phyloP scores from a whole-genome alignment of 768 basidiomycete species.

The Boletus edulis region DNA sequence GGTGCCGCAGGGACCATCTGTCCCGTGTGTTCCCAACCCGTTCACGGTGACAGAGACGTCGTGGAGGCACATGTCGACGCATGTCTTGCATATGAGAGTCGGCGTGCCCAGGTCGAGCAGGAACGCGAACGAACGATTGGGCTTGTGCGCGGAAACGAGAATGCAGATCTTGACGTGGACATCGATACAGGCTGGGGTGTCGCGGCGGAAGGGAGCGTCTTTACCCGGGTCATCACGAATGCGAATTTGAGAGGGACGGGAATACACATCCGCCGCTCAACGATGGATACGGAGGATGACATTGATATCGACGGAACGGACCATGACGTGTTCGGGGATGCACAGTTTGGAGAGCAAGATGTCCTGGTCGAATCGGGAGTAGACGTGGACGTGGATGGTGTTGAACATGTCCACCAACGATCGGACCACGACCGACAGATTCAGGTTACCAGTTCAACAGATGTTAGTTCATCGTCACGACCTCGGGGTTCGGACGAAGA shows the following conservation, averaged over 20 bases:
- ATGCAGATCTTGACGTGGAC: constrained; percentile 30
- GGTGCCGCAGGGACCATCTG: constrained; percentile 52
- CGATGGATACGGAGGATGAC: constrained; percentile 72
- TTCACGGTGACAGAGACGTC: constrained; percentile 69
- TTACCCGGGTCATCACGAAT: constrained; percentile 37
- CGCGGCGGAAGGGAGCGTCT: constrained; percentile 34
- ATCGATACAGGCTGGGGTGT: constrained; percentile 41
- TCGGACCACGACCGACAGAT: constrained; percentile 34
- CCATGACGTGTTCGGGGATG: constrained; percentile 58
- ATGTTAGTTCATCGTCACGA: not conserved
- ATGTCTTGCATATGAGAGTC: constrained; percentile 60
- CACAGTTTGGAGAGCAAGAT: constrained; percentile 77
- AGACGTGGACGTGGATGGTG: constrained; percentile 12
- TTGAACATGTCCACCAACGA: constrained; percentile 1
- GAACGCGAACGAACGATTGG: constrained; percentile 23
- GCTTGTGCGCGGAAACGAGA: constrained; percentile 33
- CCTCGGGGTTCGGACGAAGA: constrained; percentile 28
- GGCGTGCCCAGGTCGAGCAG: constrained; percentile 36
- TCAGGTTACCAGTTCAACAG: constrained; percentile 20
- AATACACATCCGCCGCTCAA: constrained; percentile 60
- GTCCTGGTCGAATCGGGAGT: constrained; percentile 42
- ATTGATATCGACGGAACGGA: constrained; percentile 82
- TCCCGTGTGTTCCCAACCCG: constrained; percentile 60
- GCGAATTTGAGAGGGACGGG: constrained; percentile 55
- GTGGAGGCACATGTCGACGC: constrained; percentile 80